phyloP scores from a whole-genome alignment of 257 asterid species.

The Ocimum tenuiflorum region DNA sequence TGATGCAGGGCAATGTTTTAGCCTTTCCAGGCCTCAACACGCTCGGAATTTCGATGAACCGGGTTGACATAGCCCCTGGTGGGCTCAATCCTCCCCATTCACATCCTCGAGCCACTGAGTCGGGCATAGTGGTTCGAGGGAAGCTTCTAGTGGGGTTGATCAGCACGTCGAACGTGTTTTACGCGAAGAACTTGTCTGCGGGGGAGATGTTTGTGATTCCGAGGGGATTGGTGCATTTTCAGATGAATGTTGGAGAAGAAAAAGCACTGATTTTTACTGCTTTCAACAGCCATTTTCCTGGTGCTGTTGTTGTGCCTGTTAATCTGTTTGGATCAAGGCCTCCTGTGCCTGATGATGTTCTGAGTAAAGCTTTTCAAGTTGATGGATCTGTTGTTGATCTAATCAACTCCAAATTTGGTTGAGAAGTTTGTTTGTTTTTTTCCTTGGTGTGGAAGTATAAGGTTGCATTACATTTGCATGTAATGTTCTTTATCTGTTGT shows the following conservation, averaged over 20 bases:
- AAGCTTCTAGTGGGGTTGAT: conserved; percentile 44
- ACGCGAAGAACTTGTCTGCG: conserved; percentile 27
- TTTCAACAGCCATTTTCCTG: conserved; percentile 62
- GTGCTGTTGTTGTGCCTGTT: conserved; percentile 15
- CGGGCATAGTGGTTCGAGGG: conserved; percentile 41
- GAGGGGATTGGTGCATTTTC: conserved; percentile 50
- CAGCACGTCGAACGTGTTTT: conserved; percentile 29
- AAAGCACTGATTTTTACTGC: conserved; percentile 40
- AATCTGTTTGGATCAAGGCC: conserved; percentile 48
- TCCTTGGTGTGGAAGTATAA: not conserved
- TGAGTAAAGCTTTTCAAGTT: conserved; percentile 43
- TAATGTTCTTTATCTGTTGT: not conserved
- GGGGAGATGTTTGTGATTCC: conserved; percentile 61
- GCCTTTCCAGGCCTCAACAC: conserved; percentile 58
- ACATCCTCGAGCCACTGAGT: conserved; percentile 56
- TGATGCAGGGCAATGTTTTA: conserved; percentile 27
- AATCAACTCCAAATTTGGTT: conserved; percentile 41
- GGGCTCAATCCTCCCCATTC: conserved; percentile 51
- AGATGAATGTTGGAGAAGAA: conserved; percentile 45
- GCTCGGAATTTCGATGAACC: conserved; percentile 50
- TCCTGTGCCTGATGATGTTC: conserved; percentile 43
- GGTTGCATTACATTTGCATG: not conserved
- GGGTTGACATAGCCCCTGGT: conserved; percentile 38
- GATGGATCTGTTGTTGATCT: conserved; percentile 29
- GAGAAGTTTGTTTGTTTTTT: not conserved